phyloP scores from a whole-genome alignment of 1,139 yeast species.

The Yamadazyma taylorii region DNA sequence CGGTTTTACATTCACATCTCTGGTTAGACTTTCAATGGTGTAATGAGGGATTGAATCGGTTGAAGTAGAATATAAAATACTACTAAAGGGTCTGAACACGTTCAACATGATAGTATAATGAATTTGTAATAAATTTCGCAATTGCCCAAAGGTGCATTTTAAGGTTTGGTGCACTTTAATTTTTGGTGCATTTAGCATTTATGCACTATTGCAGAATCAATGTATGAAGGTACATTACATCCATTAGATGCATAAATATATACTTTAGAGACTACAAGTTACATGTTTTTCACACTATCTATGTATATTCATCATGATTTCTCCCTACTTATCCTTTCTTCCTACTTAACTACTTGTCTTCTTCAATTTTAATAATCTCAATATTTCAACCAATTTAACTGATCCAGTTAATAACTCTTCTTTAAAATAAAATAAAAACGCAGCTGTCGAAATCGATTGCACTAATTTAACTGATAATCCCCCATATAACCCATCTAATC shows the following conservation, averaged over 20 bases:
- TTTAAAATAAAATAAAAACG: slow-evolving; percentile 86
- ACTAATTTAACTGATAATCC: slow-evolving; percentile 78
- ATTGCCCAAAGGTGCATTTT: no score
- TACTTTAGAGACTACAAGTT: no score
- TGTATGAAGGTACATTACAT: no score
- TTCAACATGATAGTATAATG: slow-evolving; percentile 13
- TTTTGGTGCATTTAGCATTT: no score
- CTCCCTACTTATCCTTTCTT: background rate
- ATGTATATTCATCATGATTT: no score
- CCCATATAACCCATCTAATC: slow-evolving; percentile 73
- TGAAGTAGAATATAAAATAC: background rate
- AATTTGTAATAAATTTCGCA: no score
- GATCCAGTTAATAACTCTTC: slow-evolving; percentile 71
- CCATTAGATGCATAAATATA: no score
- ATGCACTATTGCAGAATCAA: no score
- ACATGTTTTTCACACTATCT: no score
- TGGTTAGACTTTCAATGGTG: slow-evolving; percentile 39
- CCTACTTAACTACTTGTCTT: background rate
- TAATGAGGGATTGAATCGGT: slow-evolving; percentile 1
- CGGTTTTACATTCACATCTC: slow-evolving; percentile 50
- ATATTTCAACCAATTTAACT: slow-evolving; percentile 42
- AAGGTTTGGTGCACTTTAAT: no score
- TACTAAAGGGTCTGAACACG: slow-evolving; percentile 14
- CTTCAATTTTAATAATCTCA: slow-evolving; percentile 28
- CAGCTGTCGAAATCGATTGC: slow-evolving; percentile 86